These are phyloP conservation scores for Sporothrix schenckii DNA, from an alignment of 2,329 filamentous ascomycete species.

Conservation along the genomic window DNA sequence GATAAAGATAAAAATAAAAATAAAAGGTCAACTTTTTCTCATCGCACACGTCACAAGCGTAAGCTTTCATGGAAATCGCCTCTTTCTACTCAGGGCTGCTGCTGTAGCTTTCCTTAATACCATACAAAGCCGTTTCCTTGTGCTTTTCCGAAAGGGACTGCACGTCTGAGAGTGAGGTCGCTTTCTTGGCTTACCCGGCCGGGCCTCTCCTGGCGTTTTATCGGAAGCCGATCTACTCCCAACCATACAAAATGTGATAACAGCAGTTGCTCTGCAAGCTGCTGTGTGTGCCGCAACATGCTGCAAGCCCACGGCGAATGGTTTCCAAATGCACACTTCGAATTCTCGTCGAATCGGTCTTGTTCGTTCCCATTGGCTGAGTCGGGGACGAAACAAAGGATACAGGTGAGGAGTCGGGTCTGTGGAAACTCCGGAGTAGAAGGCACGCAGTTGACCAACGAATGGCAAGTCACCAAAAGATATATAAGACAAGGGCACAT, in stretches of 20 bases:
- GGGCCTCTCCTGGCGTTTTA: background rate
- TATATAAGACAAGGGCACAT: conserved; percentile 8
- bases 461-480: background rate
- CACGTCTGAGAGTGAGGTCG: background rate
- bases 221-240: background rate
- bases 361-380: background rate
- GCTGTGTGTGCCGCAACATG: background rate
- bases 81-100: background rate
- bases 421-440: background rate
- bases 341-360: background rate
- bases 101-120: background rate
- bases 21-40: too few relatives aligned
- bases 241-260: background rate
- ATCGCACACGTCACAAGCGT: too few relatives aligned
- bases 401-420: background rate
- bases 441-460: background rate
- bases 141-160: background rate
- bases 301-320: background rate
- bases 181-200: background rate
- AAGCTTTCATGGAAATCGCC: too few relatives aligned
- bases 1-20: too few relatives aligned
- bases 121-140: background rate
- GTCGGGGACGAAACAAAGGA: background rate
- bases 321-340: background rate
- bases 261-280: background rate